phyloP scores from a whole-genome alignment of 208 protist species.

The Leishmania martiniquensis region DNA sequence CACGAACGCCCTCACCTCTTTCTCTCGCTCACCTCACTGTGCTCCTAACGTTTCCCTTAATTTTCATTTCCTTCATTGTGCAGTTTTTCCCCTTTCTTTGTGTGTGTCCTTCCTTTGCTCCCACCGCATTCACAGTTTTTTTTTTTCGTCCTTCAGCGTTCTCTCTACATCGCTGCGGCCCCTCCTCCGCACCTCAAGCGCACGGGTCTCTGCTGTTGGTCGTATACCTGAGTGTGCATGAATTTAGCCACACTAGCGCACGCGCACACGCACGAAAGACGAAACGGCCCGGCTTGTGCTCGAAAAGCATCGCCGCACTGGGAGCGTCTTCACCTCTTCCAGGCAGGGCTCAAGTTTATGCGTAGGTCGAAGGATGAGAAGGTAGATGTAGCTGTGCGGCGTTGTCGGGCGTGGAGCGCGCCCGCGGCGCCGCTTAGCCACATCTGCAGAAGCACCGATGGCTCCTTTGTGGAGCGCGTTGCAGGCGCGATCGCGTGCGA shows the following conservation, averaged over 20 bases:
- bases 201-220: not conserved
- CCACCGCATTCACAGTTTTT: too few relatives aligned
- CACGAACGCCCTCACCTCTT: too few relatives aligned
- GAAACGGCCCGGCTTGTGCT: not conserved
- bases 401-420: slow-evolving; percentile 36
- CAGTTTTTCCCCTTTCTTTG: too few relatives aligned
- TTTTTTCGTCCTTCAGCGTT: not conserved
- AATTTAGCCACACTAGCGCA: not conserved
- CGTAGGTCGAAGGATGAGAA: slow-evolving; percentile 26
- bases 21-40: not conserved
- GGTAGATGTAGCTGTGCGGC: slow-evolving; percentile 37
- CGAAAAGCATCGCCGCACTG: not conserved
- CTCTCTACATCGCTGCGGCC: not conserved
- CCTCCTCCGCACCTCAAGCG: not conserved
- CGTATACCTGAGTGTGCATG: not conserved
- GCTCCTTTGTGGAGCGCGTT: not conserved
- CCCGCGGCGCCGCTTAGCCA: slow-evolving; percentile 34
- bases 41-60: not conserved
- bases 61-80: not conserved
- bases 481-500: not conserved
- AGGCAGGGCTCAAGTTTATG: slow-evolving; percentile 16
- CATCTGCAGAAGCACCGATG: slow-evolving; percentile 6
- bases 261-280: not conserved
- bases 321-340: not conserved
- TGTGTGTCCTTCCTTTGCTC: too few relatives aligned